phyloP scores from a whole-genome alignment of 148 eudicot species.

The Agrostemma githago region DNA sequence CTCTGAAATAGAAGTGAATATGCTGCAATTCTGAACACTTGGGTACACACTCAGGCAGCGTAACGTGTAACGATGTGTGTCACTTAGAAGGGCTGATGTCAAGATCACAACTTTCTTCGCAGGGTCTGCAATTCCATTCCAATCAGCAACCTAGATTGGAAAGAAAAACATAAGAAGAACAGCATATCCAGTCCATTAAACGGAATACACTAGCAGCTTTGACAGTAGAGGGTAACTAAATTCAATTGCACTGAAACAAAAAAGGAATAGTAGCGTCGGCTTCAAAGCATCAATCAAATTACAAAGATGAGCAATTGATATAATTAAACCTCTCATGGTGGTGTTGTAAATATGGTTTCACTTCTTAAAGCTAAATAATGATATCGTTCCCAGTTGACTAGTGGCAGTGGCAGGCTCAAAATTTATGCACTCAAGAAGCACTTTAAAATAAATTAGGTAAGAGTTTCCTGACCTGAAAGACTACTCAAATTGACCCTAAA shows the following conservation, averaged over 20 bases:
- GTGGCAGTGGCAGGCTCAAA: too few relatives aligned
- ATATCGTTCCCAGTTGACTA: too few relatives aligned
- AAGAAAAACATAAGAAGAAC: constrained; percentile 12
- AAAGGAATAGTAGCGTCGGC: too few relatives aligned
- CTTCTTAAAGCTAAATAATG: too few relatives aligned
- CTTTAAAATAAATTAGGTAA: too few relatives aligned
- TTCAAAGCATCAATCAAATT: too few relatives aligned
- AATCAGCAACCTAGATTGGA: constrained; percentile 54
- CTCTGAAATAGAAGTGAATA: constrained; percentile 92
- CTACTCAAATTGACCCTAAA: too few relatives aligned
- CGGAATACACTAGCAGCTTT: neutral
- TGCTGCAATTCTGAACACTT: constrained; percentile 45
- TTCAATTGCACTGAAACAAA: neutral
- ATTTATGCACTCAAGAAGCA: too few relatives aligned
- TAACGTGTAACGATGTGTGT: constrained; percentile 82
- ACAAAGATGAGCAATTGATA: too few relatives aligned
- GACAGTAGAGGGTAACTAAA: neutral
- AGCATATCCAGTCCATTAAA: neutral
- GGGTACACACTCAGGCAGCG: constrained; percentile 75
- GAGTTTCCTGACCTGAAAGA: too few relatives aligned
- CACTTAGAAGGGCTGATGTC: constrained; percentile 78
- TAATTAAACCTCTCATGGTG: too few relatives aligned
- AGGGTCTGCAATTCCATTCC: constrained; percentile 44
- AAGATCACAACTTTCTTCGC: constrained; percentile 66
- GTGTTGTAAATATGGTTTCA: too few relatives aligned